phyloP scores from a whole-genome alignment of 352 stramenopile species.

The Phytophthora crassamura region DNA sequence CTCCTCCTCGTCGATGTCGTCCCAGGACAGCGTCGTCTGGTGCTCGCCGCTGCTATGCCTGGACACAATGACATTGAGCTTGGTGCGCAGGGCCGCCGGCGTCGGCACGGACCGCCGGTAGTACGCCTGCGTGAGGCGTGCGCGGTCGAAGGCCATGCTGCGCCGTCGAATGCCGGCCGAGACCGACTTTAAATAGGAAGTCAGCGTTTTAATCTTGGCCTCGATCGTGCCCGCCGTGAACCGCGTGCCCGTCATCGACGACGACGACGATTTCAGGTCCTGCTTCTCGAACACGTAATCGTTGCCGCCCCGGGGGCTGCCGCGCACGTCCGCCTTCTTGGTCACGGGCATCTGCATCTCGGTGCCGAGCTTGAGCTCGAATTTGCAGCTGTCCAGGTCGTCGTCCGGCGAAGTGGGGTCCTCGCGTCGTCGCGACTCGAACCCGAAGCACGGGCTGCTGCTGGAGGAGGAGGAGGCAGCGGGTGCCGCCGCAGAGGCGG shows the following conservation, averaged over 20 bases:
- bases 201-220: constrained; percentile 49
- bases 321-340: constrained; percentile 39
- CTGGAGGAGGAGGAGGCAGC: constrained; percentile 11
- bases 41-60: constrained; percentile 54
- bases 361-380: constrained; percentile 50
- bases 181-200: constrained; percentile 57
- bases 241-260: constrained; percentile 16
- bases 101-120: constrained; percentile 52
- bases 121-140: constrained; percentile 52
- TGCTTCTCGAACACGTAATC: constrained; percentile 38
- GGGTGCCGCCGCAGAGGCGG: constrained; percentile 21
- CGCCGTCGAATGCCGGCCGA: constrained; percentile 44
- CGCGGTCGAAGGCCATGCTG: constrained; percentile 43
- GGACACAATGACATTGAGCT: constrained; percentile 51
- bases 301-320: constrained; percentile 23
- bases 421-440: constrained; percentile 26
- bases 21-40: constrained; percentile 55
- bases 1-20: constrained; percentile 49
- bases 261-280: constrained; percentile 21
- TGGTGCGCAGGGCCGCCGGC: constrained; percentile 42
- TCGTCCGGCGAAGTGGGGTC: constrained; percentile 34
- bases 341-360: constrained; percentile 34
- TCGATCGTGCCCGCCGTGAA: constrained; percentile 32
- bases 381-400: constrained; percentile 38
- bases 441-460: constrained; percentile 23